Evolutionary conservation across 2,329 filamentous ascomycete species (phyloP).

Genomic region (Berkeleyomyces basicola): DNA sequence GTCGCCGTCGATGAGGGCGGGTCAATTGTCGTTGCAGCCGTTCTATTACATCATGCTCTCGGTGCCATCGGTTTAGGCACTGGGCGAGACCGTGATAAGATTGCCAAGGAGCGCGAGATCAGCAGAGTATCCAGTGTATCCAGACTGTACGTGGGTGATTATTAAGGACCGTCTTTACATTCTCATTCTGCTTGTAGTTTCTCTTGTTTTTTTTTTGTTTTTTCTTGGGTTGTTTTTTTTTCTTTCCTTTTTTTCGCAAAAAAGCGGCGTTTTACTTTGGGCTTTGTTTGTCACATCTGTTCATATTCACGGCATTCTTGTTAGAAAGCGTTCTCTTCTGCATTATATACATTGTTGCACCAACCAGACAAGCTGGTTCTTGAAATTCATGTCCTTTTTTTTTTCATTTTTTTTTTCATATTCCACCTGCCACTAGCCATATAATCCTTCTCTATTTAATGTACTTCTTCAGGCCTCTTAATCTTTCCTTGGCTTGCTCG

Average conservation of each 20-base stretch:
- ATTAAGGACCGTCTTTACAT: not conserved
- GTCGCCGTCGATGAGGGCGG: slow-evolving; percentile 10
- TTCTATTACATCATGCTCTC: slow-evolving; percentile 8
- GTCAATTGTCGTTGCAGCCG: slow-evolving; percentile 3
- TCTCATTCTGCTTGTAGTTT: not conserved
- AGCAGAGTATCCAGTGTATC: not conserved
- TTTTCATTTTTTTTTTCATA: not conserved
- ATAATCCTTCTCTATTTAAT: slow-evolving; percentile 24
- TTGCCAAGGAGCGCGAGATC: not conserved
- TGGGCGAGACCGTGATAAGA: not conserved
- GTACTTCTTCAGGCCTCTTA: slow-evolving; percentile 58
- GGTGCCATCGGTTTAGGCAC: not conserved
- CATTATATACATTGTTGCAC: not conserved
- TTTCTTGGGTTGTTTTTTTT: not conserved
- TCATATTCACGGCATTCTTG: slow-evolving; percentile 1
- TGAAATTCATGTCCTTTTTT: not conserved
- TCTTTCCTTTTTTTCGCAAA: not conserved
- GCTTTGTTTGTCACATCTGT: not conserved
- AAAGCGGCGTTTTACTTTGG: not conserved
- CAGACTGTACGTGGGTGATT: not conserved
- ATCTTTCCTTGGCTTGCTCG: slow-evolving; percentile 58
- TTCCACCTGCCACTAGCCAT: not conserved
- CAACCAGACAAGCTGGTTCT: not conserved
- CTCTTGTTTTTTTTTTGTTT: not conserved
- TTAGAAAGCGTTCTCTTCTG: not conserved